A percentile compares a stretch with the other conserved stretches of the same genome.
Evolutionary conservation across 2,329 filamentous ascomycete species (phyloP).

Genomic region (Phialophora chinensis): DNA sequence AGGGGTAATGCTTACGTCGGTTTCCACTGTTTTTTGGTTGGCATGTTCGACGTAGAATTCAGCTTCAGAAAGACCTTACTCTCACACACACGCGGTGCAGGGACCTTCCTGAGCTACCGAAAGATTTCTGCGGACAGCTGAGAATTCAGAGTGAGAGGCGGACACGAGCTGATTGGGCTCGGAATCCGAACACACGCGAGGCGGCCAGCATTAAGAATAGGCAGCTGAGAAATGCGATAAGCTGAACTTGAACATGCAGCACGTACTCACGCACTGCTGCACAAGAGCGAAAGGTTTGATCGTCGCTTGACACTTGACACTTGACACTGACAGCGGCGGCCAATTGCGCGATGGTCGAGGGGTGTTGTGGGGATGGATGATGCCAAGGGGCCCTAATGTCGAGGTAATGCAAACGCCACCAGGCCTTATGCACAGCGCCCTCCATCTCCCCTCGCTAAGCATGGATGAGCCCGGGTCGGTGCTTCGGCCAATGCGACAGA

Average conservation of each 20-base stretch:
- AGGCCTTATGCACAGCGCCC: constrained; percentile 8
- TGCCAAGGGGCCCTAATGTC: constrained; percentile 16
- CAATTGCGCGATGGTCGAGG: constrained; percentile 16
- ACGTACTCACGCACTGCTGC: not conserved
- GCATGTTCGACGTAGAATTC: not conserved
- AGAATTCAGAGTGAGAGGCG: not conserved
- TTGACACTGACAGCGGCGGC: constrained; percentile 6
- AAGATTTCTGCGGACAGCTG: not conserved
- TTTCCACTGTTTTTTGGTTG: not conserved
- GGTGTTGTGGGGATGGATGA: constrained; percentile 24
- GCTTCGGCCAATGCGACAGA: constrained; percentile 15
- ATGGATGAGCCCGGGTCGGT: constrained; percentile 16
- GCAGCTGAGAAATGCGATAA: constrained; percentile 25
- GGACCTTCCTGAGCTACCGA: not conserved
- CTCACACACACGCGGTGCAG: not conserved
- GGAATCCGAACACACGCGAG: constrained; percentile 16
- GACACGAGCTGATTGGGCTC: constrained; percentile 6
- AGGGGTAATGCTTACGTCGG: not conserved
- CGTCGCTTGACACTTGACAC: not conserved
- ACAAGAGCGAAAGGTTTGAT: not conserved
- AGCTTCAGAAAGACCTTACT: not conserved
- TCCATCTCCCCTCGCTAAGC: constrained; percentile 18
- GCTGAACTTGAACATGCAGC: constrained; percentile 16
- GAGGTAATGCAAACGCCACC: constrained; percentile 23
- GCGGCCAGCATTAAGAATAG: constrained; percentile 13